Conservation (phyloP, 2,329 filamentous ascomycete species). For the Scolecobasidium constrictum region DNA sequence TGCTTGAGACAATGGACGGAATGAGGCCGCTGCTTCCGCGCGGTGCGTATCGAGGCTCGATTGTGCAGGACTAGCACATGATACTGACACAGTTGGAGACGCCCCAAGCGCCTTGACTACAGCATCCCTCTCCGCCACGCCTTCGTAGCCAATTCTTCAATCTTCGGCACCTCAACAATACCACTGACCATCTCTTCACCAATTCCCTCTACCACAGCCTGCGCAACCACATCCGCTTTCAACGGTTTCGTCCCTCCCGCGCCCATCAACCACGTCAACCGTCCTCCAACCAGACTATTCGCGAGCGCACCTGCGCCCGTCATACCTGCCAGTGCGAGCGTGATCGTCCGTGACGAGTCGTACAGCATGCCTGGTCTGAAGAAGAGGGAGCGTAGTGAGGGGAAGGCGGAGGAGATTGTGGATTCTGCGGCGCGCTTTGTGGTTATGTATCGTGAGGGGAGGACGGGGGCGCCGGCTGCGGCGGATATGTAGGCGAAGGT, state of each 20-base stretch:
- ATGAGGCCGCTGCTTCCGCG: too few relatives aligned
- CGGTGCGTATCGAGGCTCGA: too few relatives aligned
- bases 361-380: constrained; percentile 82
- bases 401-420: constrained; percentile 61
- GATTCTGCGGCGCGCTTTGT: constrained; percentile 88
- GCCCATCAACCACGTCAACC: constrained; percentile 58
- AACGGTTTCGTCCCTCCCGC: constrained; percentile 12
- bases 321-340: constrained; percentile 71
- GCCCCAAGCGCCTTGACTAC: too few relatives aligned
- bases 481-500: constrained; percentile 86
- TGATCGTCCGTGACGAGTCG: constrained; percentile 70
- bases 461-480: constrained; percentile 69
- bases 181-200: constrained; percentile 49
- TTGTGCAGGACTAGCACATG: too few relatives aligned
- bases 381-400: constrained; percentile 68
- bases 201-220: constrained; percentile 9
- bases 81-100: too few relatives aligned
- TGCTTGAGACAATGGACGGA: too few relatives aligned
- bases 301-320: constrained; percentile 64
- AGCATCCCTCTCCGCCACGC: constrained; percentile 89
- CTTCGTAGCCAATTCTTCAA: constrained; percentile 70
- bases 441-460: constrained; percentile 75
- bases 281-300: constrained; percentile 66
- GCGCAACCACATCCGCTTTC: constrained; percentile 13
- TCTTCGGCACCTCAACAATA: constrained; percentile 64